Percentiles rank a stretch among this genome's conserved stretches.
phyloP scores from a whole-genome alignment of 495 filamentous ascomycete genomes.

The Podospora sp. region DNA sequence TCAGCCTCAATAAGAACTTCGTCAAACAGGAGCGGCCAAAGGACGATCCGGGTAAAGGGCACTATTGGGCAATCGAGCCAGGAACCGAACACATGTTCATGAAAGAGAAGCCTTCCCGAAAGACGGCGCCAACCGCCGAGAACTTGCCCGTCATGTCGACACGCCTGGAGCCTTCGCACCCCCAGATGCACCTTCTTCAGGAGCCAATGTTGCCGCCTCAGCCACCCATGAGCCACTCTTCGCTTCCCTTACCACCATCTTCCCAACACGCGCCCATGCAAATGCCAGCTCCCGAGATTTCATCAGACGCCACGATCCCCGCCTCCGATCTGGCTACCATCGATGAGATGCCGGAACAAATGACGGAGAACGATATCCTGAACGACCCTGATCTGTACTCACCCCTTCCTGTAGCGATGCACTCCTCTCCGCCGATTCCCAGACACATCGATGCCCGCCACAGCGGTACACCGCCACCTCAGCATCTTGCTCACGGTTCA shows the following conservation, averaged over 20 bases:
- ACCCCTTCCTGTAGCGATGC: conserved; percentile 56
- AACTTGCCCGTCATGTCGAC: conserved; percentile 53
- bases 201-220: conserved; percentile 38
- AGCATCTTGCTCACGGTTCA: conserved; percentile 59
- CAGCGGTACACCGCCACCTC: conserved; percentile 75
- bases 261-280: conserved; percentile 29
- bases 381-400: conserved; percentile 60
- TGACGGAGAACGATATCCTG: conserved; percentile 53
- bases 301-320: conserved; percentile 94
- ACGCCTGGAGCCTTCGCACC: conserved; percentile 44
- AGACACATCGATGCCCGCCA: conserved; percentile 59
- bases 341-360: conserved; percentile 63
- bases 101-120: conserved; percentile 73
- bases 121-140: conserved; percentile 44
- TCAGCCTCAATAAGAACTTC: conserved; percentile 97
- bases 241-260: conserved; percentile 37
- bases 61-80: conserved; percentile 93
- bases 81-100: conserved; percentile 86
- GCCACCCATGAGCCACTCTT: conserved; percentile 28
- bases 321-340: conserved; percentile 72
- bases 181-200: conserved; percentile 29
- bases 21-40: conserved; percentile 95
- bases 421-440: conserved; percentile 87
- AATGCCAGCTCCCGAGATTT: conserved; percentile 59
- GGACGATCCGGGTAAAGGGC: conserved; percentile 97